phyloP scores from a whole-genome alignment of 1,284 basidiomycete genomes.

The Ganoderma boninense region DNA sequence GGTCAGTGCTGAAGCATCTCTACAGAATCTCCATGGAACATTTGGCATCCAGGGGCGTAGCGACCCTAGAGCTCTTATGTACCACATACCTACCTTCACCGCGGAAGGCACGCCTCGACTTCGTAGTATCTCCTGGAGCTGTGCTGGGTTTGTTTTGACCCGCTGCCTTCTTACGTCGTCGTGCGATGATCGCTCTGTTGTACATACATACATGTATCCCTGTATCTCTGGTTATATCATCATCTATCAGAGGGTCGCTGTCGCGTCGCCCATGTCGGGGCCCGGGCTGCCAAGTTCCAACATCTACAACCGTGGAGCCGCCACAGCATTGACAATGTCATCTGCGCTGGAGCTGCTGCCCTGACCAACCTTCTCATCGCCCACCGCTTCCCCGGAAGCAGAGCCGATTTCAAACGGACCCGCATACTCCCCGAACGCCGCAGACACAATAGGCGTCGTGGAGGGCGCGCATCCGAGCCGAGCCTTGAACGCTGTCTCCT shows the following conservation, averaged over 20 bases:
- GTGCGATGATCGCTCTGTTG: not conserved
- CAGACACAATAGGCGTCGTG: slow-evolving; percentile 29
- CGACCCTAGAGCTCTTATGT: not conserved
- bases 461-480: slow-evolving; percentile 35
- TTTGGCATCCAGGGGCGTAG: not conserved
- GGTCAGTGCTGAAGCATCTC: not conserved
- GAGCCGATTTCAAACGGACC: not conserved
- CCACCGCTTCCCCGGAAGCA: not conserved
- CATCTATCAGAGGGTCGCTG: not conserved
- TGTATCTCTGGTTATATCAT: not conserved
- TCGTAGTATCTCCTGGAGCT: not conserved
- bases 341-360: not conserved
- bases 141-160: not conserved
- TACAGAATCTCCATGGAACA: not conserved
- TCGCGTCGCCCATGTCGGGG: not conserved
- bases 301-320: slow-evolving; percentile 1
- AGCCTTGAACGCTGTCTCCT: slow-evolving; percentile 33
- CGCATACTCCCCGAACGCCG: slow-evolving; percentile 25
- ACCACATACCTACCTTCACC: not conserved
- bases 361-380: not conserved
- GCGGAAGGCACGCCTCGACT: not conserved
- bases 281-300: not conserved
- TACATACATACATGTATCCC: not conserved
- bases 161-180: not conserved
- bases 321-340: not conserved